Evolutionary conservation across 306 rosid species (phyloP).

Genomic region (Vachellia collinsii): DNA sequence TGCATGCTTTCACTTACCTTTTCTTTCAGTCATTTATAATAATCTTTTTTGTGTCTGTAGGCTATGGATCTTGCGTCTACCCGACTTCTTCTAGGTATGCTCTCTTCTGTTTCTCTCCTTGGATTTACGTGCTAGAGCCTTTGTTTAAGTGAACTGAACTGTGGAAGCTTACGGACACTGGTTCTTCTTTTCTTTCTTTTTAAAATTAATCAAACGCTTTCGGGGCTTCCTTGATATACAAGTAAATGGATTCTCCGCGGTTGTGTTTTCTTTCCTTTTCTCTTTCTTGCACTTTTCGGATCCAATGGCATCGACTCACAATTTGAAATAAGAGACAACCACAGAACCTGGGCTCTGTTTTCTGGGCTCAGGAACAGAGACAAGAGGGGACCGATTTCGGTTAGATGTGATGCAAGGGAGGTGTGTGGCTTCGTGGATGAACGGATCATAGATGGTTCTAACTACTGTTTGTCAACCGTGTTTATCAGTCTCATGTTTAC

Average conservation of each 20-base stretch:
- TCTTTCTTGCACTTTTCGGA: conserved; percentile 30
- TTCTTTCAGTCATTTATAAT: background rate
- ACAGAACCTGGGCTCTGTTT: background rate
- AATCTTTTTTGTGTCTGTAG: conserved; percentile 38
- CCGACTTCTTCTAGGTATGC: conserved; percentile 80
- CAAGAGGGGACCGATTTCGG: background rate
- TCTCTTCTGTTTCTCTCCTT: background rate
- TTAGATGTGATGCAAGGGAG: background rate
- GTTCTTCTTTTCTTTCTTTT: no score
- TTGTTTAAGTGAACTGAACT: background rate
- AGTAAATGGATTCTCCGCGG: conserved; percentile 48
- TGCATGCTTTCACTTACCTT: background rate
- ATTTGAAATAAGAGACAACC: conserved; percentile 9
- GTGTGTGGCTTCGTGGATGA: conserved; percentile 34
- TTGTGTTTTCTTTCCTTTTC: conserved; percentile 9
- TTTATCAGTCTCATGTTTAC: no score
- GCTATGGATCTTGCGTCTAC: conserved; percentile 97
- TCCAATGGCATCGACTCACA: background rate
- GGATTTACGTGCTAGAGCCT: background rate
- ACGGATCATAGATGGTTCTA: no score
- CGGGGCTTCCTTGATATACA: conserved; percentile 61
- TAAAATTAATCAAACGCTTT: background rate
- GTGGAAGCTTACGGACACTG: background rate
- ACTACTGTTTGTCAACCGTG: no score
- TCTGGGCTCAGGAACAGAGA: background rate